Percentiles rank a stretch among this genome's conserved stretches.
These are phyloP conservation scores for Nicotiana tomentosiformis DNA, from an alignment of 257 asterid species.

Conservation along the genomic window DNA sequence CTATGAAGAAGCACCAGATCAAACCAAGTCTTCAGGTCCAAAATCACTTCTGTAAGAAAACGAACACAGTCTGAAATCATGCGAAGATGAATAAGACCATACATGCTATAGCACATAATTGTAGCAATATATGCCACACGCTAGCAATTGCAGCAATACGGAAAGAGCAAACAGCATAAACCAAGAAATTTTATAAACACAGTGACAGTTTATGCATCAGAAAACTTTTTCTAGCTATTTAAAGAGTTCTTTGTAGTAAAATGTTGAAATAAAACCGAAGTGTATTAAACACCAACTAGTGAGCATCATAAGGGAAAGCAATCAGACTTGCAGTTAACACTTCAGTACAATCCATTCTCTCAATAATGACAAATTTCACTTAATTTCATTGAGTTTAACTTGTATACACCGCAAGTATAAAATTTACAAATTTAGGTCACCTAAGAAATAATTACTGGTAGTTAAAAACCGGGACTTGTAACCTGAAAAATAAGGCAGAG, in stretches of 20 bases:
- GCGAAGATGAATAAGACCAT: background rate
- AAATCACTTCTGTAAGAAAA: background rate
- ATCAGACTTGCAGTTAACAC: background rate
- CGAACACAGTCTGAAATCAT: background rate
- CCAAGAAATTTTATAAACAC: background rate
- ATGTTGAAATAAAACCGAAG: background rate
- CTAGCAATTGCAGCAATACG: background rate
- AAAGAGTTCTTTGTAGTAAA: background rate
- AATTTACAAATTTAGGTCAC: no score
- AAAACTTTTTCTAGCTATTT: no score
- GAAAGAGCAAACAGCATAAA: background rate
- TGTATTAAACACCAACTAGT: background rate
- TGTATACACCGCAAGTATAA: no score
- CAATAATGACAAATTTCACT: background rate
- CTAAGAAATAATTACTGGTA: no score
- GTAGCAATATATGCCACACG: background rate
- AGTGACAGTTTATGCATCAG: no score
- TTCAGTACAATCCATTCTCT: background rate
- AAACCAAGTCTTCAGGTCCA: background rate
- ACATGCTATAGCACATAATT: background rate
- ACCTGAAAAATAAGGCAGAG: no score
- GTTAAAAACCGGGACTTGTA: no score
- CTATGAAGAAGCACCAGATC: background rate
- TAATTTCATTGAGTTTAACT: no score
- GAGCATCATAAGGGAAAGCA: background rate